Evolutionary conservation across 2,329 filamentous ascomycete species (phyloP), one percentile per base, ranked within the genome.

Genomic region (Xylaria sp.): DNA sequence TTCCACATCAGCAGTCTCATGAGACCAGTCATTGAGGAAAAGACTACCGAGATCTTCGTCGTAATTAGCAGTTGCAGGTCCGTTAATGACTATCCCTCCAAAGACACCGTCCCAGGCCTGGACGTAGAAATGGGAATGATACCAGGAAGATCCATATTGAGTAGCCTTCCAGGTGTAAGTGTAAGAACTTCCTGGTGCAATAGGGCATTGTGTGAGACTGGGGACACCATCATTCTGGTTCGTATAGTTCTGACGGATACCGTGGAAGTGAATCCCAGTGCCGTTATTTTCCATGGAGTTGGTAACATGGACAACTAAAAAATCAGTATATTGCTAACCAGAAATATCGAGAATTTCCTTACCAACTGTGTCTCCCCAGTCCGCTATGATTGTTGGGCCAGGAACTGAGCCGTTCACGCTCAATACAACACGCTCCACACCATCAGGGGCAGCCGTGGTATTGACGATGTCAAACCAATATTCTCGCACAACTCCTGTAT

Each of bases 251-350:
- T 90, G 87, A 6, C 86, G 83, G 38, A 91, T 79, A 25, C 87
- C 89, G 71, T 91, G 88, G 78, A 83, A 90, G 73, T 91, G 89
- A 20, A 90, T 85, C 1, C 82, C 82, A 7, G 87, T 90, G 36
- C 87, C 87, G 67, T 90, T 90, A 67, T 82, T 80, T 71, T 68
- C 50, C 39, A 82, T 65, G 1, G 74, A 74, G 74, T 89, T 91
- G 38, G 79, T 84, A 6, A 90, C 83, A 58, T 85, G 85, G 13
- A 88, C 76, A n/a, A 77, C 60, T 63, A 5, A 39, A 5, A 47
- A 4, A 13, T 61, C 6, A 61, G 58, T 17, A 13, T 29, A 33
- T 17, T 51, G 39, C 31, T 25, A 25, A 42, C 1, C 5, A 25
- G n/a, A 11, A 49, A 17, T 29, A 0, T 56, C 2, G 20, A 20